Evolutionary conservation across 768 basidiomycete species (phyloP).

Genomic region (Kwoniella dendrophila): DNA sequence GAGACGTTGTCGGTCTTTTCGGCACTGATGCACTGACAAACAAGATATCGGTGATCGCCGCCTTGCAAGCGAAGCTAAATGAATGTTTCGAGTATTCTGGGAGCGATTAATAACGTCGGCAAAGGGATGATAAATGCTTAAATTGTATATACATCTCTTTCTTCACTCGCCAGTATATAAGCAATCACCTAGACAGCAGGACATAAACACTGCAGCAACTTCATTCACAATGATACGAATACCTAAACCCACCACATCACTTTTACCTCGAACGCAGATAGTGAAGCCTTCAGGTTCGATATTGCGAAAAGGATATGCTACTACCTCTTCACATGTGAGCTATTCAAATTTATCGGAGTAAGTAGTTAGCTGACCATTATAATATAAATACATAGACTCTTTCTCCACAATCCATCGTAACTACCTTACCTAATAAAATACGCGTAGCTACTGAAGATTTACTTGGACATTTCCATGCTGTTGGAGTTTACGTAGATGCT

Average conservation of each 20-base stretch:
- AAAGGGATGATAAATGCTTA: slow-evolving; percentile 17
- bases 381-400: background rate
- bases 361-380: background rate
- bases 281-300: background rate
- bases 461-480: slow-evolving; percentile 90
- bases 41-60: slow-evolving; percentile 21
- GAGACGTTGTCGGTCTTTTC: background rate
- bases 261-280: background rate
- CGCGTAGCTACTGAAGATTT: slow-evolving; percentile 87
- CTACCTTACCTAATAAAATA: slow-evolving; percentile 86
- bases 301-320: slow-evolving; percentile 17
- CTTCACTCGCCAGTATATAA: too few relatives aligned
- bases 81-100: background rate
- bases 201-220: background rate
- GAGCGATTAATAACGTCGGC: slow-evolving; percentile 3
- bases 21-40: background rate
- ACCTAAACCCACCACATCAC: slow-evolving; percentile 13
- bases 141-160: background rate
- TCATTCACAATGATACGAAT: slow-evolving; percentile 15
- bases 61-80: background rate
- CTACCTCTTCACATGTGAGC: slow-evolving; percentile 16
- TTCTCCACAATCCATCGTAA: slow-evolving; percentile 58
- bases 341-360: background rate
- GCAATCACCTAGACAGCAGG: background rate
- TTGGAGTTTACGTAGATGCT: slow-evolving; percentile 91